Percentiles rank a stretch among this genome's conserved stretches.
Evolutionary conservation across 306 rosid species (phyloP).

Genomic region (Rubus idaeus): DNA sequence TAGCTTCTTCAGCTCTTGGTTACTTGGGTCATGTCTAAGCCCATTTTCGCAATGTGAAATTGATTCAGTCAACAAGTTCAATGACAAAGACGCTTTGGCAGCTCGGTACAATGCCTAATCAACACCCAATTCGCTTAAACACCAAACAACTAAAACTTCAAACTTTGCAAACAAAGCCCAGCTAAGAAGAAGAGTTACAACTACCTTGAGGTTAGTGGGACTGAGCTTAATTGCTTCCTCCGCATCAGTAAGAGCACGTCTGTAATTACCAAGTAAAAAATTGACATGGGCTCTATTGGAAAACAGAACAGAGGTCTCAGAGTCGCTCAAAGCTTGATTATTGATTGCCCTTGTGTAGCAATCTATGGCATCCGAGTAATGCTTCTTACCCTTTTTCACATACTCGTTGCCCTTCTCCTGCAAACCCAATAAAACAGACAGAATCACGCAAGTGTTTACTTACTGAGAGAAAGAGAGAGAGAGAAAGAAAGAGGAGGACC

Average conservation of each 20-base stretch:
- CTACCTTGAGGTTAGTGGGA: conserved; percentile 76
- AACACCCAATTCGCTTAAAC: conserved; percentile 20
- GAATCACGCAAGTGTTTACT: too few relatives aligned
- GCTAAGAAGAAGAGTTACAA: neutral
- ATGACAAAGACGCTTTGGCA: conserved; percentile 69
- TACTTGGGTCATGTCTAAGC: conserved; percentile 63
- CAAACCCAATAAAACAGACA: conserved; percentile 6
- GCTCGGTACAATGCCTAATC: conserved; percentile 78
- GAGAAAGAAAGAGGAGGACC: conserved; percentile 34
- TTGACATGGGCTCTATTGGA: conserved; percentile 85
- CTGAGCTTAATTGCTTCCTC: conserved; percentile 67
- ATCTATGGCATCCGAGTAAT: conserved; percentile 82
- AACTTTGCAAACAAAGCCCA: neutral
- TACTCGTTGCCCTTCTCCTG: conserved; percentile 88
- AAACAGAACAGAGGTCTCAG: conserved; percentile 62
- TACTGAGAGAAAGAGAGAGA: conserved; percentile 1
- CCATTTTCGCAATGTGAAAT: conserved; percentile 60
- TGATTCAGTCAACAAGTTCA: conserved; percentile 72
- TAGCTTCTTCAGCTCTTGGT: conserved; percentile 69
- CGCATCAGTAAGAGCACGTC: conserved; percentile 80
- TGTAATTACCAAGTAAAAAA: conserved; percentile 72
- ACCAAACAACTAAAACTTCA: neutral
- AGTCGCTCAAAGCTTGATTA: conserved; percentile 61
- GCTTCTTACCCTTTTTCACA: conserved; percentile 76
- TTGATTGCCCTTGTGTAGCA: conserved; percentile 82